Evolutionary conservation across 257 asterid genomes (phyloP).

Genomic region (Przewalskia tangutica): DNA sequence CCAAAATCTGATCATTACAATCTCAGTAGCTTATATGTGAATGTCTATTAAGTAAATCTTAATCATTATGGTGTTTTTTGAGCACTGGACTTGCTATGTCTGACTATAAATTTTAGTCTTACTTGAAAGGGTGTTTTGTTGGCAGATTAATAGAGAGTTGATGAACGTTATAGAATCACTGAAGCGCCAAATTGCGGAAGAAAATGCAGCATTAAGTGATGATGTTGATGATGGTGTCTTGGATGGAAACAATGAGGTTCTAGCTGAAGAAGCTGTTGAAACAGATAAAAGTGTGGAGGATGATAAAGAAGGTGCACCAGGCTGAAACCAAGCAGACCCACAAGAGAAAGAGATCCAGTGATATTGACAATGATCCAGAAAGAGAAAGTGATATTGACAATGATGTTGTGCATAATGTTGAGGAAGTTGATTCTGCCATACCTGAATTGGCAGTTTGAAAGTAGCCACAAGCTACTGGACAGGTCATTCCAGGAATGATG

Average conservation of each 20-base stretch:
- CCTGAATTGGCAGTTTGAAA: background rate
- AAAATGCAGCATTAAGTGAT: constrained; percentile 21
- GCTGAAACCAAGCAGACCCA: constrained; percentile 6
- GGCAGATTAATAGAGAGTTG: constrained; percentile 81
- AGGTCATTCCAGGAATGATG: background rate
- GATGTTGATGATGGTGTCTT: constrained; percentile 25
- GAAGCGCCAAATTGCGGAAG: constrained; percentile 51
- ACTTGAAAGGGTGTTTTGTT: background rate
- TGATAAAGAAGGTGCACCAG: constrained; percentile 12
- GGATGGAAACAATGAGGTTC: constrained; percentile 17
- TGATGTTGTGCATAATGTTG: background rate
- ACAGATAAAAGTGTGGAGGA: constrained; percentile 16
- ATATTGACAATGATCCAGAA: background rate
- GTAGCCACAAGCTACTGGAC: background rate
- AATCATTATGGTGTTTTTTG: background rate
- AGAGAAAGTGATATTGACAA: too few species aligned
- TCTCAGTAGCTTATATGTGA: background rate
- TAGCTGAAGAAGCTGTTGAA: constrained; percentile 18
- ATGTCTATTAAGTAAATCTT: background rate
- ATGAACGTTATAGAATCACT: constrained; percentile 60
- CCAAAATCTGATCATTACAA: too few species aligned
- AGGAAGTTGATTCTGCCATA: background rate
- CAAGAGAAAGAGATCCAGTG: constrained; percentile 18
- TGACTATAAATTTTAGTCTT: background rate
- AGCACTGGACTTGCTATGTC: background rate